Evolutionary conservation across 2,329 filamentous ascomycete genomes (phyloP).

Genomic region (Onygena corvina): DNA sequence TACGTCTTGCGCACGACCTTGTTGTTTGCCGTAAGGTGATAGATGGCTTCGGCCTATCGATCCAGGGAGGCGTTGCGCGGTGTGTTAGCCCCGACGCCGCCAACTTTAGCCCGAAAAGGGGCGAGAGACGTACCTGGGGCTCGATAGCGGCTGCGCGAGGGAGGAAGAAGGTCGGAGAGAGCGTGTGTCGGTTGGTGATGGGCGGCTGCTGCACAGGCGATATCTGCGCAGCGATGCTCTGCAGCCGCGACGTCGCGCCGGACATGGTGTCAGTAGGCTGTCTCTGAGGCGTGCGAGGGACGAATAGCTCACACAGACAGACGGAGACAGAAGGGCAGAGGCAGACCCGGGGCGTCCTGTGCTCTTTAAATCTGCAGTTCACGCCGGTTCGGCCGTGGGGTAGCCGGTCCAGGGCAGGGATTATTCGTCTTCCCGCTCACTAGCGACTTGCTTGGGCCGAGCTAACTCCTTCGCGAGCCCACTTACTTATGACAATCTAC

Average conservation of each 20-base stretch:
- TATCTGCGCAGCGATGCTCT: slow-evolving; percentile 24
- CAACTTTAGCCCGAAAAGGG: no score
- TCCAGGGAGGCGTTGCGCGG: no score
- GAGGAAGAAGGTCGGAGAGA: slow-evolving; percentile 79
- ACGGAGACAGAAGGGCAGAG: not conserved
- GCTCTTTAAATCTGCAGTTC: slow-evolving; percentile 2
- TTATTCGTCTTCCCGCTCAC: not conserved
- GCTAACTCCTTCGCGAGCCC: not conserved
- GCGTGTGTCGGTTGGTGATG: slow-evolving; percentile 38
- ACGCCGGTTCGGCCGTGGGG: not conserved
- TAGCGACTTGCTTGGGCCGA: no score
- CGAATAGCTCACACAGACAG: not conserved
- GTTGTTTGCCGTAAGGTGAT: slow-evolving; percentile 71
- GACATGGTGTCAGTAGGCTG: slow-evolving; percentile 18
- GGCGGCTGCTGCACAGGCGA: slow-evolving; percentile 17
- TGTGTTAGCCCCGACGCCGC: no score
- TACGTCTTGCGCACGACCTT: slow-evolving; percentile 66
- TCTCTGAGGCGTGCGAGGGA: no score
- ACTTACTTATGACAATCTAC: not conserved
- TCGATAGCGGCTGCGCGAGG: slow-evolving; percentile 79
- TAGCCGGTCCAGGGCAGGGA: not conserved
- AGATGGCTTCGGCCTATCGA: slow-evolving; percentile 58
- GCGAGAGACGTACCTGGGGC: slow-evolving; percentile 46
- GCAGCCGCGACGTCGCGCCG: slow-evolving; percentile 20
- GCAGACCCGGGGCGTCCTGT: not conserved